Conservation (phyloP, 2,329 filamentous ascomycete genomes). For the Neofusicoccum ribis region DNA sequence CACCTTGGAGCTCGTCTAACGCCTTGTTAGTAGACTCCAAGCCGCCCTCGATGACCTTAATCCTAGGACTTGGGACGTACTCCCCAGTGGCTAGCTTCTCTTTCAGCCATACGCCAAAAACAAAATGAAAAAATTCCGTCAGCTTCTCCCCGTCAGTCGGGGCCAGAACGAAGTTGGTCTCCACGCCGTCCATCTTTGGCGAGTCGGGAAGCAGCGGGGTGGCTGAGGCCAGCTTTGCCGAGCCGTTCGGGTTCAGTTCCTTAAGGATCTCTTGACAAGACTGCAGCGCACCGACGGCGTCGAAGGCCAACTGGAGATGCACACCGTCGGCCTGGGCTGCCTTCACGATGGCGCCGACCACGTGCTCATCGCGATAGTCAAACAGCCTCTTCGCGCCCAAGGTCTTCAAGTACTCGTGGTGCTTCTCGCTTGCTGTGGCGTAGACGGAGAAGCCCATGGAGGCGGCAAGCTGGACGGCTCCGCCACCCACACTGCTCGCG, state of each 20-base stretch:
- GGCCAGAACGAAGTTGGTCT: slow-evolving; percentile 23
- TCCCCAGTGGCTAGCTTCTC: slow-evolving; percentile 25
- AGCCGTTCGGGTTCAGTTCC: slow-evolving; percentile 21
- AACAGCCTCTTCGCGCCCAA: slow-evolving; percentile 22
- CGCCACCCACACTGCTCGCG: slow-evolving; percentile 21
- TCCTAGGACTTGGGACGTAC: slow-evolving; percentile 26
- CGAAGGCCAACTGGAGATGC: not conserved
- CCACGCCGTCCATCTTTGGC: slow-evolving; percentile 24
- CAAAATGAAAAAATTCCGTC: slow-evolving; percentile 22
- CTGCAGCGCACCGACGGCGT: slow-evolving; percentile 6
- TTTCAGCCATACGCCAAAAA: slow-evolving; percentile 26
- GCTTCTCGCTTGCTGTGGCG: slow-evolving; percentile 22
- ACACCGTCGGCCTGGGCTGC: slow-evolving; percentile 21
- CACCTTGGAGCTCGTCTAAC: slow-evolving; percentile 26
- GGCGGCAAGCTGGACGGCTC: slow-evolving; percentile 18
- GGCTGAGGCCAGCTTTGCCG: slow-evolving; percentile 23
- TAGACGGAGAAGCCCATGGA: slow-evolving; percentile 21
- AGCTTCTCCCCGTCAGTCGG: slow-evolving; percentile 21
- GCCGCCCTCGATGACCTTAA: slow-evolving; percentile 25
- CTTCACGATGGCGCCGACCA: slow-evolving; percentile 11
- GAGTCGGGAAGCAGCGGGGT: slow-evolving; percentile 11
- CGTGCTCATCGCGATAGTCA: slow-evolving; percentile 18
- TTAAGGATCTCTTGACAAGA: slow-evolving; percentile 22
- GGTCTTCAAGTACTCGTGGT: slow-evolving; percentile 18
- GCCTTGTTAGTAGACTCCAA: slow-evolving; percentile 23